These are phyloP conservation scores for Clonostachys sp. DNA, from an alignment of 2,329 filamentous ascomycete genomes.

Conservation along the genomic window DNA sequence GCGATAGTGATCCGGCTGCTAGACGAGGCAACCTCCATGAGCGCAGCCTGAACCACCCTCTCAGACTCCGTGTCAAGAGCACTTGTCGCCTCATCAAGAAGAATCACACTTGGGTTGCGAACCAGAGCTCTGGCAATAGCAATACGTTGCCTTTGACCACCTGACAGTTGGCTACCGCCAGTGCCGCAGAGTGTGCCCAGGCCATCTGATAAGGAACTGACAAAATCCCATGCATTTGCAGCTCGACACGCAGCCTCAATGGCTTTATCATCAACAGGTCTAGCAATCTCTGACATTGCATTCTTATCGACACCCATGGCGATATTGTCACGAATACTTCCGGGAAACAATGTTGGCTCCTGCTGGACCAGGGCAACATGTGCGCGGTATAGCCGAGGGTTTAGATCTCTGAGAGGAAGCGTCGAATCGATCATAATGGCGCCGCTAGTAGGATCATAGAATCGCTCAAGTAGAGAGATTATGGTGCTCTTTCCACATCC, in stretches of 20 bases:
- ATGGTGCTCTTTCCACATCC: constrained; percentile 59
- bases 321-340: constrained; percentile 52
- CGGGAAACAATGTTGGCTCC: constrained; percentile 36
- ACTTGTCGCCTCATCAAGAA: constrained; percentile 69
- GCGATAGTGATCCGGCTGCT: constrained; percentile 49
- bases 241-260: constrained; percentile 45
- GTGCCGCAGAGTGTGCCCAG: constrained; percentile 62
- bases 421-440: constrained; percentile 16
- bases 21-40: constrained; percentile 37
- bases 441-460: constrained; percentile 29
- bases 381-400: constrained; percentile 21
- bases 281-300: constrained; percentile 8
- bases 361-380: constrained; percentile 34
- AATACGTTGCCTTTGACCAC: constrained; percentile 68
- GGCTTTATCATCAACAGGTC: constrained; percentile 17
- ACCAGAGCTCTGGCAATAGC: constrained; percentile 70
- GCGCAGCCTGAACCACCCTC: constrained; percentile 57
- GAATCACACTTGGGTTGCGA: constrained; percentile 59
- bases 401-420: constrained; percentile 12
- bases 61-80: constrained; percentile 63
- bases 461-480: constrained; percentile 44
- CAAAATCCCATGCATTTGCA: constrained; percentile 52
- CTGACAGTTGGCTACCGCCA: constrained; percentile 64
- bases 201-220: constrained; percentile 51
- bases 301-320: constrained; percentile 34